Conservation (phyloP, 352 stramenopile species). For the Phytophthora aleatoria region DNA sequence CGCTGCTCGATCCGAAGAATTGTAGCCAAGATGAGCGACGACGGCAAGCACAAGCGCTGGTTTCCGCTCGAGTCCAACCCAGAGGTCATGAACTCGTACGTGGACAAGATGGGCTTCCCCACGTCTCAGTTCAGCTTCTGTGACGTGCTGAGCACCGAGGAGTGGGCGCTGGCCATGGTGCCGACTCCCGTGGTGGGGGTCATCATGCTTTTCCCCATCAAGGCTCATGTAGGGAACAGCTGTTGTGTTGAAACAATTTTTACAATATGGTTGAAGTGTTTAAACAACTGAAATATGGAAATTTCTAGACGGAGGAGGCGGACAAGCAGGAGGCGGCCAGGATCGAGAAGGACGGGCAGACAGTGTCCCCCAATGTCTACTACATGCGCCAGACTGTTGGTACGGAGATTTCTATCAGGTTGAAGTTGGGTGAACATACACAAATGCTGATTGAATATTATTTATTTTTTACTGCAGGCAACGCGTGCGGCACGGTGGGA, state of each 20-base stretch:
- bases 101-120: conserved; percentile 93
- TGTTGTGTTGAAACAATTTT: conserved; percentile 19
- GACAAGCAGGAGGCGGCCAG: conserved; percentile 69
- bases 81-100: conserved; percentile 95
- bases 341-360: conserved; percentile 77
- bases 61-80: conserved; percentile 96
- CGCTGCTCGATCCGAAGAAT: neutral
- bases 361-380: conserved; percentile 80
- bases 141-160: conserved; percentile 96
- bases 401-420: conserved; percentile 21
- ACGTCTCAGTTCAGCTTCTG: conserved; percentile 87
- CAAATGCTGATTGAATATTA: conserved; percentile 3
- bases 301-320: conserved; percentile 70
- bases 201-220: conserved; percentile 97
- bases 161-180: conserved; percentile 97
- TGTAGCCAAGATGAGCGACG: conserved; percentile 45
- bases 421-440: conserved; percentile 5
- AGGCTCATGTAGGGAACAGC: conserved; percentile 58
- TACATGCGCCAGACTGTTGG: conserved; percentile 96
- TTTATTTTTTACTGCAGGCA: conserved; percentile 52
- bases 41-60: conserved; percentile 71
- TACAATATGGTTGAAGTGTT: neutral
- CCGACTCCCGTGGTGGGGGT: conserved; percentile 92
- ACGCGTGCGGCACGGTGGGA: conserved; percentile 96
- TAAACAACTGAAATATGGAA: conserved; percentile 4